Conservation (phyloP, 2,329 filamentous ascomycete genomes). For the Aureobasidium musti region DNA sequence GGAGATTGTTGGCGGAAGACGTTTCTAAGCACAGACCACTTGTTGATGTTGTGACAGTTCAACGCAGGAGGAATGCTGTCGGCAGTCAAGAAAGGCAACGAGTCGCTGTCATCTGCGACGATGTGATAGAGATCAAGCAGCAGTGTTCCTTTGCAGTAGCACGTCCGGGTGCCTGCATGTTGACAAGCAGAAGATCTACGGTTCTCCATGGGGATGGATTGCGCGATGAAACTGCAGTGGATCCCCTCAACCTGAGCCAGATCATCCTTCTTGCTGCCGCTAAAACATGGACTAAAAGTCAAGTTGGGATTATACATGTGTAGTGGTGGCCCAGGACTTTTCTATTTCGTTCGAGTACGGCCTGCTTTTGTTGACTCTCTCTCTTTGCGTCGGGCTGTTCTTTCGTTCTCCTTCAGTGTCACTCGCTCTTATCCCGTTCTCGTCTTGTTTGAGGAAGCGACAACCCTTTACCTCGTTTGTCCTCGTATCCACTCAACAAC, state of each 20-base stretch:
- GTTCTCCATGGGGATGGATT: conserved; percentile 21
- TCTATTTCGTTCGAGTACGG: neutral
- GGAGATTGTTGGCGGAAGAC: conserved; percentile 16
- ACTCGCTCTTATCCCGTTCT: neutral
- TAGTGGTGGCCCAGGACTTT: neutral
- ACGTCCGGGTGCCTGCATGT: neutral
- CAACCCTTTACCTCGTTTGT: conserved; percentile 22
- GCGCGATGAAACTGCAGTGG: conserved; percentile 27
- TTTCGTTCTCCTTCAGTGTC: conserved; percentile 1
- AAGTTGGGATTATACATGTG: conserved; percentile 22
- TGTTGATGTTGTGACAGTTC: conserved; percentile 14
- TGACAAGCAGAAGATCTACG: conserved; percentile 20
- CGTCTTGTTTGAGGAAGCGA: conserved; percentile 9
- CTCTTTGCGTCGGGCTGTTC: neutral
- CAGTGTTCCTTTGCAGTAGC: neutral
- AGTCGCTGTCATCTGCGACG: neutral
- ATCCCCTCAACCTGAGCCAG: conserved; percentile 24
- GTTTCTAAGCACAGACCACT: conserved; percentile 14
- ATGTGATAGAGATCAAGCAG: neutral
- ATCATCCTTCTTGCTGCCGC: conserved; percentile 9
- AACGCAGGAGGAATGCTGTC: conserved; percentile 14
- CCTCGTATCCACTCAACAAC: conserved; percentile 9
- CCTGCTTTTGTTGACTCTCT: neutral
- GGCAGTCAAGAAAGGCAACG: conserved; percentile 17
- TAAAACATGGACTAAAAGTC: conserved; percentile 18